These are phyloP conservation scores for Blastocystis sp. DNA, from an alignment of 352 stramenopile species.

Conservation along the genomic window DNA sequence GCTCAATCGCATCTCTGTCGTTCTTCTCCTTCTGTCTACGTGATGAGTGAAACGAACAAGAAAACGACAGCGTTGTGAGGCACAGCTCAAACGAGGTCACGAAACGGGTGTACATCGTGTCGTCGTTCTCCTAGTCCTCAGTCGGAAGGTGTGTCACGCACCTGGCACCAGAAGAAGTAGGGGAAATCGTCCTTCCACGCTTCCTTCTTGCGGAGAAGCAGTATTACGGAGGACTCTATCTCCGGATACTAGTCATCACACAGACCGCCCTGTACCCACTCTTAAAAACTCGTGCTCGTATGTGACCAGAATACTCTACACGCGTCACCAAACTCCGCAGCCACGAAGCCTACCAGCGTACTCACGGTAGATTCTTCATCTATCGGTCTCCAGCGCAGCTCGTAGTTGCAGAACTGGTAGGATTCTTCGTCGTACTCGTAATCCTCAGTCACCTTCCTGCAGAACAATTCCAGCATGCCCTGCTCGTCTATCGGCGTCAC, in stretches of 20 bases:
- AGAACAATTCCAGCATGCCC: constrained; percentile 33
- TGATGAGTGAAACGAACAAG: not conserved
- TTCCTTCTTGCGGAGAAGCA: constrained; percentile 41
- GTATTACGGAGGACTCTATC: constrained; percentile 5
- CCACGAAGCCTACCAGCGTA: constrained; percentile 10
- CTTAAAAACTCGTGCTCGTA: constrained; percentile 50
- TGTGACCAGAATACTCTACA: constrained; percentile 1
- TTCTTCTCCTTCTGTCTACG: constrained; percentile 41
- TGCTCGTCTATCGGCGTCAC: constrained; percentile 39
- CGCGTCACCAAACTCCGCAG: not conserved
- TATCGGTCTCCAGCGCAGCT: constrained; percentile 34
- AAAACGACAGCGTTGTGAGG: constrained; percentile 29
- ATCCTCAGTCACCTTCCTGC: constrained; percentile 41
- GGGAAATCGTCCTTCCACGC: constrained; percentile 17
- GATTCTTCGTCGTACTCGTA: constrained; percentile 8
- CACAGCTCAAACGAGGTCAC: constrained; percentile 31
- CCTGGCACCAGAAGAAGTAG: constrained; percentile 72
- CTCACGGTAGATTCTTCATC: not conserved
- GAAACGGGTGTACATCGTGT: not conserved
- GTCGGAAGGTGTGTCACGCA: not conserved
- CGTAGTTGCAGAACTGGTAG: constrained; percentile 23
- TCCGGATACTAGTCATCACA: constrained; percentile 47
- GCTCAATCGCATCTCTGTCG: not conserved
- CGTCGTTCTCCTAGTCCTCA: constrained; percentile 20
- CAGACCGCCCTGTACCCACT: too few species aligned